Evolutionary conservation across 1,284 basidiomycete species (phyloP), one percentile per base, ranked within the genome.

Genomic region (Ceratobasidium papillatum): DNA sequence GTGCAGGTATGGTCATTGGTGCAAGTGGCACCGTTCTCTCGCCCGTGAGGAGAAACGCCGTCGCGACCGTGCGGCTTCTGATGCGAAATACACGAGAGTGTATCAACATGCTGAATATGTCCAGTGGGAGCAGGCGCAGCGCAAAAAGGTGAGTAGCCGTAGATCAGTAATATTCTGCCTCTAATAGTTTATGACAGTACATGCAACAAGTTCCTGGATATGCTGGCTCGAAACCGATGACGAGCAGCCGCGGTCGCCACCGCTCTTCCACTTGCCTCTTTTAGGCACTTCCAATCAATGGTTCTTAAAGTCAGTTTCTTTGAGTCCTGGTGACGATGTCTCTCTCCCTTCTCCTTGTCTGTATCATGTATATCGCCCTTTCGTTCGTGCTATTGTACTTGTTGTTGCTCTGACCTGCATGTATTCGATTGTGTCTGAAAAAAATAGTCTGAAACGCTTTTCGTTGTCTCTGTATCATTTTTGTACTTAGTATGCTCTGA

Each of bases 11-110:
- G 69, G 25, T 30, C 69, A 72, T 22, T 72, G 69, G 69, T 61
- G 69, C n/a, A 72, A 72, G 30, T 72, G 69, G 69, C 69, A 72
- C 25, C 69, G 69, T 22, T 56, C 69, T n/a, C 69, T 72, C 7
- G 58, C 56, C 51, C 69, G 69, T 19, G 69, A 72, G 22, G 69
- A 72, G 27, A 69, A 69, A 45, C 56, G 69, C 12, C 69, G 69
- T 22, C 69, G 69, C n/a, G 58, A 72, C 30, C 69, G 69, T 27
- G 69, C 69, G 14, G 56, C 58, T 25, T 72, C 69, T 38, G 69
- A 72, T 38, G 45, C 69, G 14, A 45, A 72, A 32, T 47, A 52
- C 45, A 72, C 58, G n/a, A 47, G 69, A 36, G 43, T 30, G 0
- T 72, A 72, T 45, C 32, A 72, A 19, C 69, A 62, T 30, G 69